A percentile compares a stretch with the other conserved stretches of the same genome.
Evolutionary conservation across 176 grass and related monocot species (phyloP).

Genomic region (Ampelocalamus luodianensis): DNA sequence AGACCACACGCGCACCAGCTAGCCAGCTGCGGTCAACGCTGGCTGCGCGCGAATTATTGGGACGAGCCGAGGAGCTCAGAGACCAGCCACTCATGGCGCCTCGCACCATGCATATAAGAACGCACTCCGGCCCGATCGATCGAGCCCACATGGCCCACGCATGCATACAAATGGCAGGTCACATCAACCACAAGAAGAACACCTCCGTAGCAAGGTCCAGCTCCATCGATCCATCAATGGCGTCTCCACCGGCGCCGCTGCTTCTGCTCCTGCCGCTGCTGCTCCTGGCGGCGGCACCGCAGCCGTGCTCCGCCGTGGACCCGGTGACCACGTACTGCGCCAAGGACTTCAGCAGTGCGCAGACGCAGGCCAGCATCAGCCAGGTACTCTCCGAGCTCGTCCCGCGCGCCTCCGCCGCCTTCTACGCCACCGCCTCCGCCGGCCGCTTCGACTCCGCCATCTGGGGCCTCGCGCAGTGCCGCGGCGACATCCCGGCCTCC

Average conservation of each 20-base stretch:
- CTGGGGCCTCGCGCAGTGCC: slow-evolving; percentile 82
- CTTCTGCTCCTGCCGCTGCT: background rate
- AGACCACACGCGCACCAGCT: too few species aligned
- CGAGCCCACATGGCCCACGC: background rate
- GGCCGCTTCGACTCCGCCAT: slow-evolving; percentile 39
- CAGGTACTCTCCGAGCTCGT: slow-evolving; percentile 55
- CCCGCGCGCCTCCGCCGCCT: slow-evolving; percentile 40
- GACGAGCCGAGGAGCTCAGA: too few species aligned
- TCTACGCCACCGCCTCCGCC: slow-evolving; percentile 51
- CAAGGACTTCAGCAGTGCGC: slow-evolving; percentile 37
- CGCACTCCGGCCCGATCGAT: background rate
- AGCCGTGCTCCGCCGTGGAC: slow-evolving; percentile 38
- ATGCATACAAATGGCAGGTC: background rate
- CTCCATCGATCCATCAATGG: background rate
- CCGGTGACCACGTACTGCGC: slow-evolving; percentile 55
- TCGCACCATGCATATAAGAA: too few species aligned
- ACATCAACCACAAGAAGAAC: background rate
- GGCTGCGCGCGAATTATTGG: background rate
- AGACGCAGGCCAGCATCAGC: slow-evolving; percentile 55
- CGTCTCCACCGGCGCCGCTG: background rate
- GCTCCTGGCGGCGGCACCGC: background rate
- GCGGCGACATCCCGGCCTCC: slow-evolving; percentile 59
- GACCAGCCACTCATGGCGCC: too few species aligned
- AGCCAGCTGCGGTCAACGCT: background rate
- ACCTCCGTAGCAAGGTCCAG: background rate